Base-by-base conservation (phyloP, 371 early-diverging fungal species). In the Amoeboaphelidium protococcarum region DNA sequence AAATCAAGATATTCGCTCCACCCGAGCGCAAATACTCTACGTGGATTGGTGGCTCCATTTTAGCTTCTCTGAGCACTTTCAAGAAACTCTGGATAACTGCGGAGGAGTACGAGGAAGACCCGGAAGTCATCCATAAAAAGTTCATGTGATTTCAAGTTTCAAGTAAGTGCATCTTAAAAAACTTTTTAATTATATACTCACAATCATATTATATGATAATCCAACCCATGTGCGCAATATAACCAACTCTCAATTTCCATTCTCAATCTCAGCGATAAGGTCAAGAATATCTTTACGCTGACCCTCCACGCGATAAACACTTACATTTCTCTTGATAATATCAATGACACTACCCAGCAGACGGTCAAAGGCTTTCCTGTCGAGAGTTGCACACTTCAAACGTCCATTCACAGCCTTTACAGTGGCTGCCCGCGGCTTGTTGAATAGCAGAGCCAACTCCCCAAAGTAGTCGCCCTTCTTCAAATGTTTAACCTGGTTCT, bases 41-140 rank as follows among this genome's bases (percentile, higher is more conserved):
- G 22, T 94, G 95, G 92, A 87, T 91, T 52, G 95, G 95, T 52
- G 95, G 95, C 1, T 82, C 84, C 23, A 91, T 89, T 61, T 58
- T 91, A 31, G 87, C 88, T 16, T 76, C 79, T 2, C 66, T 84
- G 31, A 58, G 60, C 55, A 54, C 22, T 46, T 56, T 47, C 24
- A 26, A 62, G 44, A 68, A 68, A 68, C 78, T 80, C 78, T 80
- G 81, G 81, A 71, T 80, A 19, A 74, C 78, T 23, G 72, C 79
- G 25, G 80, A 80, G 55, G 81, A 80, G 59, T 80, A 78, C 54
- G 77, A 77, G 54, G 81, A 80, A 55, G 81, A 80, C 60, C 78
- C 81, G 12, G 76, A 78, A 50, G 65, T 80, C 46, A 77, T 80
- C 54, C 73, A 76, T 59, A 78, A 72, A 60, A 79, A 78, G 68